These are phyloP conservation scores for Neurospora sp. DNA, from an alignment of 495 filamentous ascomycete species.

Conservation along the genomic window DNA sequence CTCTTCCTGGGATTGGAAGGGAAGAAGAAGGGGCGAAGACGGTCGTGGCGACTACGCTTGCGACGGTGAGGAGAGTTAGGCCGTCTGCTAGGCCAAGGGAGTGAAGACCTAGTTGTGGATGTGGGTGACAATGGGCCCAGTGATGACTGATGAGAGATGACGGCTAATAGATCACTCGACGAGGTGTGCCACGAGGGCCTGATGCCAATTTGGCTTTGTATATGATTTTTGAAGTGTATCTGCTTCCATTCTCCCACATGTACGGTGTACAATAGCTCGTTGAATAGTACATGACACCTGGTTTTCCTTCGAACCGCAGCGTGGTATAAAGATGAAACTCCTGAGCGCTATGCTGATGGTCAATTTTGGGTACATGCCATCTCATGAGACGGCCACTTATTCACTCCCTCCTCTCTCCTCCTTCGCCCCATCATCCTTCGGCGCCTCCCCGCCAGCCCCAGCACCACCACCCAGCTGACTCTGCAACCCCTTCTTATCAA, in stretches of 20 bases:
- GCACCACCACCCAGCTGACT: conserved; percentile 41
- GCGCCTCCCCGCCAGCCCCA: not conserved
- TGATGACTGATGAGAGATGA: not conserved
- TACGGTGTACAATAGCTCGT: not conserved
- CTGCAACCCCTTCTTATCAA: conserved; percentile 61
- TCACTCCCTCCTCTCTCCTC: not conserved
- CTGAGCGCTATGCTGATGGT: not conserved
- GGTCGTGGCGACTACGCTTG: not conserved
- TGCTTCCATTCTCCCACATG: not conserved
- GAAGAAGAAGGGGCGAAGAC: not conserved
- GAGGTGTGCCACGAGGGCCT: not conserved
- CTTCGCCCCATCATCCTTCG: not conserved
- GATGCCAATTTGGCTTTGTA: not conserved
- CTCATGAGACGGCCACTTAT: not conserved
- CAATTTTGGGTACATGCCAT: not conserved
- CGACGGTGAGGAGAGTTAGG: not conserved
- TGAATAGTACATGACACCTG: not conserved
- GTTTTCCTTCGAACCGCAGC: not conserved
- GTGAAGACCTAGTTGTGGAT: not conserved
- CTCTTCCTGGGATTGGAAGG: not conserved
- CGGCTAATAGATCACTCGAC: not conserved
- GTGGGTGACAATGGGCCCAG: too few species aligned
- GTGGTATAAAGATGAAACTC: not conserved
- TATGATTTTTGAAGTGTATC: not conserved
- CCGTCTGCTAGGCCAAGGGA: not conserved